Conservation (phyloP, 2,329 filamentous ascomycete species). For the Fusarium mangiferae region DNA sequence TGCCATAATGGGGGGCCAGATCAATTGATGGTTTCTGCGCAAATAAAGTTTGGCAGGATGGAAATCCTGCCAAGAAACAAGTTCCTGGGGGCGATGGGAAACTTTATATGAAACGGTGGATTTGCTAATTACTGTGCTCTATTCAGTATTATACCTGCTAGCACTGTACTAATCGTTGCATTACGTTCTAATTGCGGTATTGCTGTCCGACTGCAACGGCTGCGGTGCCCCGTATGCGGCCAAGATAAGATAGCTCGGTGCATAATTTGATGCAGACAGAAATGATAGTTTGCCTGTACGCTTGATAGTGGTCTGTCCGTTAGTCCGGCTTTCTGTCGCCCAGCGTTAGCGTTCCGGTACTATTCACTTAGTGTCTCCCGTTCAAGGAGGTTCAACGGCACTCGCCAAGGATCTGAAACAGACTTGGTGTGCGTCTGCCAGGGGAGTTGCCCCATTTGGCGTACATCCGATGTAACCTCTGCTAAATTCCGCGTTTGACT, state of each 20-base stretch:
- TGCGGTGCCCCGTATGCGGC: conserved; percentile 41
- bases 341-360: not conserved
- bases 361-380: not conserved
- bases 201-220: conserved; percentile 1
- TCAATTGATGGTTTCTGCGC: not conserved
- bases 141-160: not conserved
- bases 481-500: not conserved
- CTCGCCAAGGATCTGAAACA: not conserved
- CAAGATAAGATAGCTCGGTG: not conserved
- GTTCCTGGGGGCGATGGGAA: not conserved
- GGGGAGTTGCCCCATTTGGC: not conserved
- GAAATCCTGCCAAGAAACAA: not conserved
- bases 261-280: not conserved
- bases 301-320: fast-evolving
- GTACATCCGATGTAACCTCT: not conserved
- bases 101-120: conserved; percentile 17
- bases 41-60: conserved; percentile 15
- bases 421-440: not conserved
- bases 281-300: not conserved
- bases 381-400: not conserved
- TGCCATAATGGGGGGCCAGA: conserved; percentile 20
- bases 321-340: not conserved
- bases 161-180: not conserved
- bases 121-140: not conserved
- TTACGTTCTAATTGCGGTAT: not conserved